Base-by-base conservation (phyloP, 148 eudicot species). In the Euryodendron excelsum region DNA sequence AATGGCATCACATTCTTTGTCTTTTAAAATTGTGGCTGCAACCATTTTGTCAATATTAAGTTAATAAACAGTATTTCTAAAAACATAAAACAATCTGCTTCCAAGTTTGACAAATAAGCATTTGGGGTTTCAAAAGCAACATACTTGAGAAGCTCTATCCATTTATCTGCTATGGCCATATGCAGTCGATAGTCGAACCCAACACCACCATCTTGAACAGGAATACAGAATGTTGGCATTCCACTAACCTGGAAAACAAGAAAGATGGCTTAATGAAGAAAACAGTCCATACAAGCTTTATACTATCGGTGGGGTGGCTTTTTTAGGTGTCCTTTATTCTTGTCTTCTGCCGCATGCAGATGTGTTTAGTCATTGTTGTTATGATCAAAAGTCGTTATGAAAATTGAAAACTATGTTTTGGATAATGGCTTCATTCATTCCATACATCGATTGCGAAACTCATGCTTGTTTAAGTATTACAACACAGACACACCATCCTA, bases 81-180 rank as follows among this genome's bases (percentile, higher is more conserved):
- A 41, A 41, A 5, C 45, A 41, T 41, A 41, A 41, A 41, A 3
- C 45, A 41, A 41, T 9, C 45, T 9, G 8, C 45, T 41, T 41
- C 9, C 45, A 41, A 41, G 45, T 5, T 41, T 41, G n/a, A n/a
- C n/a, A n/a, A 67, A 67, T 27, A 70, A 47, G 9, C 9, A 18
- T 10, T 17, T n/a, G 59, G 34, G 63, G 63, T 41, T 58, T 23
- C 61, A 53, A 25, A 56, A 78, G 63, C n/a, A 53, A 80, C 97
- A 68, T 91, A 96, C 99, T 92, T 86, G 84, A 96, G 98, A 83
- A 91, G 89, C 78, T 96, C 97, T 80, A 96, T 93, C 99, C 99
- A 96, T 77, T 96, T 96, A 85, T 96, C 99, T 68, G 99, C 95
- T 81, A 93, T 80, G 73, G 99, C 99, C 99, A 96, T 96, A 79